Conservation (phyloP, 2,329 filamentous ascomycete species). For the Exserohilum rostratum region DNA sequence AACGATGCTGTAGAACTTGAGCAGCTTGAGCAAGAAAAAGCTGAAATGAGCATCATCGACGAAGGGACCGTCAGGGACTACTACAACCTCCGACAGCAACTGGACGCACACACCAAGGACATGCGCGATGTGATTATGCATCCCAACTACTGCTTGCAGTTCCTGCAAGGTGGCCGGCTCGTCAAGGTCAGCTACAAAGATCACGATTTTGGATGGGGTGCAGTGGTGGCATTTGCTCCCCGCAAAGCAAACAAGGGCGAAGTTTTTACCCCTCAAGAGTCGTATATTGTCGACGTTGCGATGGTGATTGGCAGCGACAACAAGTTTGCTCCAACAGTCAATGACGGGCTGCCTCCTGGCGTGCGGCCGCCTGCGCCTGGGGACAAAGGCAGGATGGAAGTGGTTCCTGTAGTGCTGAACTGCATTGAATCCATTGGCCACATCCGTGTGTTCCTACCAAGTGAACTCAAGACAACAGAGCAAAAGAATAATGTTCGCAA, state of each 20-base stretch:
- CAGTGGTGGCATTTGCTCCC: constrained; percentile 74
- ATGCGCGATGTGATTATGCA: constrained; percentile 93
- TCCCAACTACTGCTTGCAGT: constrained; percentile 83
- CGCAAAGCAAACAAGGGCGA: constrained; percentile 71
- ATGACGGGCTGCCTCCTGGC: constrained; percentile 68
- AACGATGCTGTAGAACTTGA: constrained; percentile 66
- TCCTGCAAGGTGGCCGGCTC: constrained; percentile 84
- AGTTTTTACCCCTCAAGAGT: constrained; percentile 74
- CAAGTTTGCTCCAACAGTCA: constrained; percentile 63
- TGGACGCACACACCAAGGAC: constrained; percentile 82
- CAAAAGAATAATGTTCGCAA: constrained; percentile 73
- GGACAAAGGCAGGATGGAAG: constrained; percentile 74
- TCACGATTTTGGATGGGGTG: constrained; percentile 92
- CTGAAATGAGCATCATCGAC: constrained; percentile 78
- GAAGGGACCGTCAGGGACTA: constrained; percentile 92
- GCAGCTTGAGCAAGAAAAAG: constrained; percentile 75
- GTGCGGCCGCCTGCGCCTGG: constrained; percentile 66
- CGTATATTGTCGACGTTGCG: constrained; percentile 82
- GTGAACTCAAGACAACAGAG: constrained; percentile 71
- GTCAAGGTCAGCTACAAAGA: constrained; percentile 82
- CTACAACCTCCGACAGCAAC: constrained; percentile 84
- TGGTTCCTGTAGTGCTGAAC: constrained; percentile 83
- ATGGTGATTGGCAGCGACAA: constrained; percentile 65
- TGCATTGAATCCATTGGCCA: constrained; percentile 86
- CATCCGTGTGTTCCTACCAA: constrained; percentile 80